phyloP scores from a whole-genome alignment of 129 eudicot species.

The Artemisia tridentata region DNA sequence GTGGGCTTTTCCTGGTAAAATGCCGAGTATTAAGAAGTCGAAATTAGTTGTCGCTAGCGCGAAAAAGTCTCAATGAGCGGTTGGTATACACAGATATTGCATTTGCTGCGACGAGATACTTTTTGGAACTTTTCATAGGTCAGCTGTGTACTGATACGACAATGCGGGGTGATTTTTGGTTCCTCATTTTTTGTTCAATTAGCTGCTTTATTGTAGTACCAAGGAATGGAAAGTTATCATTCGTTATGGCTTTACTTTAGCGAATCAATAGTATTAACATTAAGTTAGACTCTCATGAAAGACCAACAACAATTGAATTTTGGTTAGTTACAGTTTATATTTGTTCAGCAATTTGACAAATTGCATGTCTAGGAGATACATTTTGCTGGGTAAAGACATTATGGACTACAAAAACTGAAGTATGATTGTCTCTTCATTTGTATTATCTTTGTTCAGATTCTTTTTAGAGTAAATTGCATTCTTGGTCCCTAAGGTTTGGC shows the following conservation, averaged over 20 bases:
- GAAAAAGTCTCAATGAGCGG: constrained; percentile 46
- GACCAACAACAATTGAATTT: background rate
- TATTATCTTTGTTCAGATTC: background rate
- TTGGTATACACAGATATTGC: background rate
- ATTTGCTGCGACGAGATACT: background rate
- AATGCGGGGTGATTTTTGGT: background rate
- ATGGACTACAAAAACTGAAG: background rate
- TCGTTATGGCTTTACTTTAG: background rate
- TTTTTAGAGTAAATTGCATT: too few relatives aligned
- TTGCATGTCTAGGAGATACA: background rate
- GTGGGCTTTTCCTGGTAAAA: constrained; percentile 93
- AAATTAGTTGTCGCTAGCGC: constrained; percentile 35
- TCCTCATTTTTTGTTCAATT: constrained; percentile 22
- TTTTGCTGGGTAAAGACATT: background rate
- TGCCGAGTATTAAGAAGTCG: constrained; percentile 64
- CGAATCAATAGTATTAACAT: constrained; percentile 9
- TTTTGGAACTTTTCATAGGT: constrained; percentile 5
- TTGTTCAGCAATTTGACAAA: background rate
- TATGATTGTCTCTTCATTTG: background rate
- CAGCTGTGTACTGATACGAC: constrained; percentile 7
- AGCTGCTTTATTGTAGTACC: background rate
- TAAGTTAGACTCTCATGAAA: constrained; percentile 8
- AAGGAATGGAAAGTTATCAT: background rate
- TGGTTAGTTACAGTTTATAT: background rate
- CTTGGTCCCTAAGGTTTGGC: too few relatives aligned